Percentiles rank a stretch among this genome's conserved stretches.
Conservation (phyloP, 2,329 filamentous ascomycete genomes). For the Pseudopyrenochaeta lycopersici region DNA sequence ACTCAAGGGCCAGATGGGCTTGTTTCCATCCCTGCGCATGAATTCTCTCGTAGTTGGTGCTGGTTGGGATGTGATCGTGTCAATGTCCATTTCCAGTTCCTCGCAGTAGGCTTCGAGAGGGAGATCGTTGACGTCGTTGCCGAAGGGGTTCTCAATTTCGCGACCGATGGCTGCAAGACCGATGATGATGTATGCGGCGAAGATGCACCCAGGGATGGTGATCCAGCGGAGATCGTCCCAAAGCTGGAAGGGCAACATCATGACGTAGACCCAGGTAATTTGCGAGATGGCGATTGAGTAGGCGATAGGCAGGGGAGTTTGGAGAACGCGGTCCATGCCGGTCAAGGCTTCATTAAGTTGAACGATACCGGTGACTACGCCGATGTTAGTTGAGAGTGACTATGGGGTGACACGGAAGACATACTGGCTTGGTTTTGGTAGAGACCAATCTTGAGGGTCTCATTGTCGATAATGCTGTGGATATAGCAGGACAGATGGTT, state of each 20-base stretch:
- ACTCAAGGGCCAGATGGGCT: conserved; percentile 67
- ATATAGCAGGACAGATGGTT: conserved; percentile 74
- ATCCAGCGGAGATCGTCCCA: conserved; percentile 71
- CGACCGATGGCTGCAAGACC: conserved; percentile 78
- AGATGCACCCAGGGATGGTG: conserved; percentile 78
- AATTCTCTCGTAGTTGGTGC: conserved; percentile 63
- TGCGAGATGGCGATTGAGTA: conserved; percentile 87
- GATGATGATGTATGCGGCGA: conserved; percentile 83
- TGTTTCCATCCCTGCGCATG: conserved; percentile 58
- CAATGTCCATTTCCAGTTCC: conserved; percentile 76
- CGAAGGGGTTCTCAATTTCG: conserved; percentile 88
- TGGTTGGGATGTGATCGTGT: conserved; percentile 72
- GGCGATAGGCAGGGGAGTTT: conserved; percentile 82
- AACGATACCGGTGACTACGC: conserved; percentile 65
- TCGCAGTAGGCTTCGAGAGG: conserved; percentile 74
- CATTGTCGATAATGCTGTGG: conserved; percentile 66
- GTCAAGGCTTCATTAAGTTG: conserved; percentile 76
- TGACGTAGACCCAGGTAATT: conserved; percentile 85
- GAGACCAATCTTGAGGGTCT: conserved; percentile 65
- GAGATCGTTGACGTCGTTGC: conserved; percentile 80
- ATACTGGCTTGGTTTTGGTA: conserved; percentile 65
- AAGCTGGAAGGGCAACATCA: conserved; percentile 84
- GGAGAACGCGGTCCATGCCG: conserved; percentile 79
- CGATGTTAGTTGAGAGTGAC: conserved; percentile 23
- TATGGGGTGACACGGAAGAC: conserved; percentile 37